Evolutionary conservation across 306 rosid species (phyloP), one percentile per base, ranked within the genome.

Genomic region (Lathyrus oleraceus): DNA sequence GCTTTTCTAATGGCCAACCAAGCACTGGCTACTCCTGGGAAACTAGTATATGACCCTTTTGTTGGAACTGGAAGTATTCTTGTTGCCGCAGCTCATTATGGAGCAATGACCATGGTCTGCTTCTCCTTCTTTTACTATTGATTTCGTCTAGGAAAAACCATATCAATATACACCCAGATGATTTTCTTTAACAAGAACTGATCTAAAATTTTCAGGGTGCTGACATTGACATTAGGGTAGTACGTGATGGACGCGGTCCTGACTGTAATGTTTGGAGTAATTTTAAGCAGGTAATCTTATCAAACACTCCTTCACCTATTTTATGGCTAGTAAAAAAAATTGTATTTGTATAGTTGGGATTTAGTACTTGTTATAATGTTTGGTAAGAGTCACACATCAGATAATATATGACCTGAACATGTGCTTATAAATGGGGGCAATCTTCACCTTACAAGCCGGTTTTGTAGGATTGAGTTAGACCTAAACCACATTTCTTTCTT

Each of bases 51-150:
- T 77, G 98, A 94, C 68, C 98, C 98, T 61, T 94, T 94, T 39
- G 96, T 87, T 77, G 98, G 98, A 77, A 94, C 97, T 17, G 98
- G 98, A 79, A 94, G 97, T 80, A 78, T 94, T 82, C 94, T 94
- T 70, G 71, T 94, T 32, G 94, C 87, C 20, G 96, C 98, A 43
- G 97, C 98, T 49, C 97, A 94, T 85, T 88, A 79, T 81, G 98
- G 97, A 76, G 97, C 97, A 71, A 83, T 90, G 91, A 94, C 98
- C 74, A 94, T 94, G 97, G 98, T 94, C 51, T 65, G 71, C 68
- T 65, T 69, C 77, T 69, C 67, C 64, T 65, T 45, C 53, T 78
- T 52, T 54, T 16, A 38, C 40, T 15, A 17, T 40, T 66, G 58
- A 45, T 48, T 74, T 25, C 38, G 74, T 66, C 40, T 63, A 15